Evolutionary conservation across 2,329 filamentous ascomycete genomes (phyloP).

Genomic region (Diaporthe australafricana): DNA sequence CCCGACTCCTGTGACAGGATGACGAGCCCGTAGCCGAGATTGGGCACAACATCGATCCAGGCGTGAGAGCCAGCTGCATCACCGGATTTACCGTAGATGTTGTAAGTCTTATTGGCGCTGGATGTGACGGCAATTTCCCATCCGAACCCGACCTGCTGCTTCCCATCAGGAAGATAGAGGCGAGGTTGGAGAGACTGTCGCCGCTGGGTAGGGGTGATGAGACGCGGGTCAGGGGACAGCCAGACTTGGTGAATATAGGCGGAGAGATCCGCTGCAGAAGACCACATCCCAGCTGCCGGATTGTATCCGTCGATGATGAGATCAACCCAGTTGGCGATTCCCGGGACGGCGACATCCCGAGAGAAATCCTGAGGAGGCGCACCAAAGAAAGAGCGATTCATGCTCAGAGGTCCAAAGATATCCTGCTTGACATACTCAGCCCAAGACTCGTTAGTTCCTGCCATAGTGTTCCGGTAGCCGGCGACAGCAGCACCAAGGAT

Average conservation of each 20-base stretch:
- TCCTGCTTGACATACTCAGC: not conserved
- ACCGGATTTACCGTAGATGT: conserved; percentile 5
- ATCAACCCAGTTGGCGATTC: not conserved
- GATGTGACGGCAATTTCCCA: not conserved
- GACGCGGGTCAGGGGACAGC: not conserved
- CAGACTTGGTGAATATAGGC: conserved; percentile 2
- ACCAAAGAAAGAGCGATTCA: not conserved
- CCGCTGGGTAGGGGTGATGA: not conserved
- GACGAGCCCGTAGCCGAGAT: not conserved
- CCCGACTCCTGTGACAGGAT: not conserved
- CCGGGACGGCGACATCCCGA: not conserved
- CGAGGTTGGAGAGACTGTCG: conserved; percentile 1
- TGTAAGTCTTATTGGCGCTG: not conserved
- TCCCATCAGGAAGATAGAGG: not conserved
- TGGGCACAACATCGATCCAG: conserved; percentile 8
- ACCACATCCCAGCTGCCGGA: conserved; percentile 8
- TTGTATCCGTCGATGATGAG: not conserved
- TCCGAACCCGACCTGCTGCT: conserved; percentile 14
- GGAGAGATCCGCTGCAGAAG: not conserved
- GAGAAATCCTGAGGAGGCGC: not conserved
- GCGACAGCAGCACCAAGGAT: not conserved
- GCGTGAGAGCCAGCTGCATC: conserved; percentile 12
- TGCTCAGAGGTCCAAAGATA: not conserved
- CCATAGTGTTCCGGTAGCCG: not conserved
- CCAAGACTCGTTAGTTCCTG: not conserved